These are phyloP conservation scores for Dictyostelium firmibasis DNA, from an alignment of 78 protist species.

Conservation along the genomic window DNA sequence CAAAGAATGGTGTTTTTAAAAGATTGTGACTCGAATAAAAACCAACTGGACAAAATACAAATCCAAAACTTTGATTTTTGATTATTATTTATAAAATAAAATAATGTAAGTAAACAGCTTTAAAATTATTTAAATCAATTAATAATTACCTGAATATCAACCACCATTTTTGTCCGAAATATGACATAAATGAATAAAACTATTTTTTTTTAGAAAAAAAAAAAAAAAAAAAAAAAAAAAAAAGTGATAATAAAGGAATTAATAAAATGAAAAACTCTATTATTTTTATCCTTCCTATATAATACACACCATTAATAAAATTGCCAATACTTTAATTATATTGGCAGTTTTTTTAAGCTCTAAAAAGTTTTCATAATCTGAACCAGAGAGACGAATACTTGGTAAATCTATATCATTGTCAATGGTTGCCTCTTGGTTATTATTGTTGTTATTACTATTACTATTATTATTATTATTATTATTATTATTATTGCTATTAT, in stretches of 20 bases:
- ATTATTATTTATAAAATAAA: too few species aligned
- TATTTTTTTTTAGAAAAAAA: neutral
- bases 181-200: conserved; percentile 64
- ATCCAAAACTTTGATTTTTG: conserved; percentile 7
- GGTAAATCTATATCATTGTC: conserved; percentile 38
- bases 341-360: conserved; percentile 37
- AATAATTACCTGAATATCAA: conserved; percentile 40
- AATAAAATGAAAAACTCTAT: neutral
- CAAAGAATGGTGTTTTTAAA: conserved; percentile 10
- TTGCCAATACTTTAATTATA: conserved; percentile 14
- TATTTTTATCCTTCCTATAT: too few species aligned
- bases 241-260: too few species aligned
- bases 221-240: too few species aligned
- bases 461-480: neutral
- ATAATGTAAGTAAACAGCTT: too few species aligned
- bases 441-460: neutral
- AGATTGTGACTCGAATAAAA: conserved; percentile 33
- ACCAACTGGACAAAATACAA: conserved; percentile 36
- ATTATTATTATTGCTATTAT: neutral
- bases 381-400: neutral
- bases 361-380: conserved; percentile 29
- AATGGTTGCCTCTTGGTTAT: neutral
- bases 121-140: too few species aligned
- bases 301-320: conserved; percentile 32
- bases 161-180: conserved; percentile 72